Evolutionary conservation across 345 rosid genomes (phyloP), one percentile per base, ranked within the genome.

Genomic region (Excoecaria agallocha): DNA sequence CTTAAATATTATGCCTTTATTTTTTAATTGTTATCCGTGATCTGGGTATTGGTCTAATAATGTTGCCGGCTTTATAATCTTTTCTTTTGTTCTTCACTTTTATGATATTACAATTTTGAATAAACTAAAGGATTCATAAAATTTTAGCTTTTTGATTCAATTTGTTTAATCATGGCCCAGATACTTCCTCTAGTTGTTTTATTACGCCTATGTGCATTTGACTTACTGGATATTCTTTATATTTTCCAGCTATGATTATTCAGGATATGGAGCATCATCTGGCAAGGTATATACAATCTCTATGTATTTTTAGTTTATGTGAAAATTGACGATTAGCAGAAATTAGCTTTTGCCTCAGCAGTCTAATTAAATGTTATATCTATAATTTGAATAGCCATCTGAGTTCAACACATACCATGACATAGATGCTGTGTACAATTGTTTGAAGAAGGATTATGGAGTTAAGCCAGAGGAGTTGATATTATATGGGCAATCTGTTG

Each of bases 241-340:
- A 16, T 67, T 60, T 72, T 74, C 74, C 92, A 95, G 99, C 85
- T 95, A 95, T 79, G 99, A 95, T 77, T 95, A 95, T 88, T 93
- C 99, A n/a, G 99, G 99, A 71, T 95, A 95, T 79, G 99, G 99
- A 80, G 98, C 86, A 72, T 95, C 99, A 68, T 84, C 97, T 49
- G 99, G 99, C 46, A 95, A 95, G 99, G 99, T 93, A 86, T 77
- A 54, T 63, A 43, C 43, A 74, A 62, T 70, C 30, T 30, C 30
- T 30, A 30, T 30, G 30, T 30, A 30, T 30, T 30, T 30, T 30
- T 30, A 30, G 30, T 9, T 35, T 52, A 57, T 49, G 56, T 52
- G 5, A 52, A 52, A 16, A 43, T 30, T 30, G 30, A 30, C 30
- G 30, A 30, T 30, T 30, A 30, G 30, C 30, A 30, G 30, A 30